phyloP scores from a whole-genome alignment of 805 yeast species.

The Sugiyamaella americana region DNA sequence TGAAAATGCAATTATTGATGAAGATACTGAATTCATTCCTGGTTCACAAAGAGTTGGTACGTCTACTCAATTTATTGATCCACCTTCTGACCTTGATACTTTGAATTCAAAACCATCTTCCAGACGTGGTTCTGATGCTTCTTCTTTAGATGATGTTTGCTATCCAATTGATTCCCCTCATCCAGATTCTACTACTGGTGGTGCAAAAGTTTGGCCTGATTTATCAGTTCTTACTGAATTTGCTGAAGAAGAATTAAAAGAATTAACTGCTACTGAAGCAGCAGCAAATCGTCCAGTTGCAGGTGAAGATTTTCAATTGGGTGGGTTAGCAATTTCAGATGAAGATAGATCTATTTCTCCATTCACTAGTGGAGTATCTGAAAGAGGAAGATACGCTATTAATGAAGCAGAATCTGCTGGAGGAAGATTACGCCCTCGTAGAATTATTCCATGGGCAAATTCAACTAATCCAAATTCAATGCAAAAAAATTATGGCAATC shows the following conservation, averaged over 20 bases:
- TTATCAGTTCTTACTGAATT: constrained; percentile 67
- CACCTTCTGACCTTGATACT: constrained; percentile 18
- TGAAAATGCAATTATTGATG: not conserved
- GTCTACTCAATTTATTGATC: not conserved
- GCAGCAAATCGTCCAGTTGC: constrained; percentile 17
- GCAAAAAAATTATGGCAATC: constrained; percentile 4
- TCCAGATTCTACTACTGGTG: constrained; percentile 24
- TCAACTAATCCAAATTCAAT: constrained; percentile 22
- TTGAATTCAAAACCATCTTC: constrained; percentile 55
- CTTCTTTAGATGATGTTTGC: constrained; percentile 89
- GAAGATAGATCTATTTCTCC: constrained; percentile 10
- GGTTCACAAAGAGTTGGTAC: not conserved
- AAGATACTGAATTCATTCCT: not conserved
- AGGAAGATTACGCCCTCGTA: constrained; percentile 71
- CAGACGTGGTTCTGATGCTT: constrained; percentile 49
- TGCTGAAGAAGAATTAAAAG: constrained; percentile 59
- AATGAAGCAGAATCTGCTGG: constrained; percentile 49
- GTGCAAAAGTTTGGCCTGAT: constrained; percentile 72
- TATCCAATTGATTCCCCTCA: constrained; percentile 57
- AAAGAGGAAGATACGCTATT: constrained; percentile 29
- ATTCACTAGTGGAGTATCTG: constrained; percentile 3
- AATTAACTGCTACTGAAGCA: constrained; percentile 30
- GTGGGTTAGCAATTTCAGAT: constrained; percentile 1
- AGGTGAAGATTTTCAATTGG: constrained; percentile 11
- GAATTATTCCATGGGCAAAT: constrained; percentile 63